A percentile compares a stretch with the other conserved stretches of the same genome.
Conservation (phyloP, 495 filamentous ascomycete genomes). For the Aspergillus egyptiacus region DNA sequence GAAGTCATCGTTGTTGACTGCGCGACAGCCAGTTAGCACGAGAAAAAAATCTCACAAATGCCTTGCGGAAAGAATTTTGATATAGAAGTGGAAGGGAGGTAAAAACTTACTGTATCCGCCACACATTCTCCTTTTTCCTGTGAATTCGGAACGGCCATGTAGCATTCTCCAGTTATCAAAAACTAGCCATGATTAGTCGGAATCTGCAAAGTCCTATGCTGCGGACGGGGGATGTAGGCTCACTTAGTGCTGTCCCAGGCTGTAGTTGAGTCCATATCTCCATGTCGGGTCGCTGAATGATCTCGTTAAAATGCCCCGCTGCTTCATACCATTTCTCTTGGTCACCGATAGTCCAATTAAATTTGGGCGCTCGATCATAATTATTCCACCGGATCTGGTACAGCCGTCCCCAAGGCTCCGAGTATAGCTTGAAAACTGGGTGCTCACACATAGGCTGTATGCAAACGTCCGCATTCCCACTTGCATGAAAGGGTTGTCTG, state of each 20-base stretch:
- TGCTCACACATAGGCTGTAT: constrained; percentile 57
- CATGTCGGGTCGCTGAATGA: constrained; percentile 46
- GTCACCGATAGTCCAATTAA: constrained; percentile 30
- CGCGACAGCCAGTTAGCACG: constrained; percentile 1
- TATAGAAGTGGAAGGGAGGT: not conserved
- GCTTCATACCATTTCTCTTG: constrained; percentile 69
- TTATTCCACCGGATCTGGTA: constrained; percentile 86
- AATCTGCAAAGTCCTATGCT: not conserved
- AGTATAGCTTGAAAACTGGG: constrained; percentile 60
- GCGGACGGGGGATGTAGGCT: constrained; percentile 20
- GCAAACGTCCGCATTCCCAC: constrained; percentile 74
- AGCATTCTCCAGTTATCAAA: constrained; percentile 96
- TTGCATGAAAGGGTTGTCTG: constrained; percentile 66
- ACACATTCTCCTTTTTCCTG: constrained; percentile 78
- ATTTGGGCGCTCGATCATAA: constrained; percentile 64
- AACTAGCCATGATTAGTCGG: constrained; percentile 42
- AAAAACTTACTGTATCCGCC: constrained; percentile 77
- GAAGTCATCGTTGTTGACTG: constrained; percentile 84
- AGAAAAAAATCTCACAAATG: not conserved
- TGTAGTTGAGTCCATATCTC: constrained; percentile 72
- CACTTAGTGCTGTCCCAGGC: constrained; percentile 73
- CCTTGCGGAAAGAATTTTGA: not conserved
- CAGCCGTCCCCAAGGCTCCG: constrained; percentile 26
- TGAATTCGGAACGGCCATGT: constrained; percentile 76
- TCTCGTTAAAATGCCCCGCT: constrained; percentile 57